Base-by-base conservation (phyloP, 352 stramenopile species). In the Phytophthora ramorum region DNA sequence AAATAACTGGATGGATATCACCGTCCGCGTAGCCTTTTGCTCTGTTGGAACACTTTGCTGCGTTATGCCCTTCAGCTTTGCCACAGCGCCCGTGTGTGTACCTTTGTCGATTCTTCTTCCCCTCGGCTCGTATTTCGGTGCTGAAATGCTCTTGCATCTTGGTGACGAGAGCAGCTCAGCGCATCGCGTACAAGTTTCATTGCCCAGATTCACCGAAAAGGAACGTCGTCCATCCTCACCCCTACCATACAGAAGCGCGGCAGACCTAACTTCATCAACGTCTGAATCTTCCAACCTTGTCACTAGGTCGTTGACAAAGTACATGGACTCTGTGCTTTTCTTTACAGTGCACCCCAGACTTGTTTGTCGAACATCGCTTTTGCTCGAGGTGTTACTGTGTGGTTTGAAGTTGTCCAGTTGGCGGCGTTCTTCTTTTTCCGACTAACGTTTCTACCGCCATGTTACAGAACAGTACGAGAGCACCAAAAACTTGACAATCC, bases 41-140 rank as follows among this genome's bases (percentile, higher is more conserved):
- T 20, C 46, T 19, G 24, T 43, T 46, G n/a, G 57, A 37, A 16
- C 57, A 64, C 19, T 48, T 57, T 14, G 57, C 57, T 35, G 46
- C 22, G 16, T 64, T 49, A 17, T 37, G 32, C 8, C 56, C 14
- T 9, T 54, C 34, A 0, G 56, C 17, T 24, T 44, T 46, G 1
- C 57, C 57, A 19, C 53, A 61, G 4, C 3, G 53, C 34, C 17
- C 41, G n/a, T 34, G 37, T 14, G 32, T 44, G 53, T 35, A 62
- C 14, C 47, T 62, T 13, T 20, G 10, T 14, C 53, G 34, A 9
- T 62, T 62, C 10, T 37, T 37, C 32, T 37, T 37, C 10, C 9
- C 32, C 9, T 37, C 32, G 10, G 32, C 32, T 37, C 32, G 32
- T 2, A 37, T 37, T 37, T 37, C 32, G 2, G 32, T 3, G 7